Base-by-base conservation (phyloP, 2,329 filamentous ascomycete species). In the Arthrobotrys megalospora region DNA sequence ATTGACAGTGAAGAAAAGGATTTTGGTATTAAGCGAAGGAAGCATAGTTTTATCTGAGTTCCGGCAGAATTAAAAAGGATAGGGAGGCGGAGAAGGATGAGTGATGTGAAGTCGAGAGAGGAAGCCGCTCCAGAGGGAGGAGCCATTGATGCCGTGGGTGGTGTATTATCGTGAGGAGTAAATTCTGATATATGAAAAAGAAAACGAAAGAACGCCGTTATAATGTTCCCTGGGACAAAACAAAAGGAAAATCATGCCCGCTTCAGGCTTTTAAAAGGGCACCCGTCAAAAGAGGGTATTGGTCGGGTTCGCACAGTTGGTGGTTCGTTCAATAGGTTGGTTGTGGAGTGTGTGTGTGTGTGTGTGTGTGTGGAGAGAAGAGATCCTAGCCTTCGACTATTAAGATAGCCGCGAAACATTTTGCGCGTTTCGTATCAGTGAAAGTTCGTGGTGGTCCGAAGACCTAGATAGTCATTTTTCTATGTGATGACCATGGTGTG, bases 391-490 rank as follows among this genome's bases (percentile, higher is more conserved):
- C 41, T 50, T 78, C 75, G 50, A 78, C 75, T 78, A 77, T 71
- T 62, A 52, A 36, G 67, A 71, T 67, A 78, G 67, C 67, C 75
- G 75, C 75, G 75, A 72, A 72, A 78, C 75, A 68, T 71, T 67
- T 36, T 78, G 75, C 67, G 75, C 75, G 55, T 78, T 78, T 67
- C 67, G 60, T 68, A 78, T 78, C 75, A 78, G 75, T 43, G 75
- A 72, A 43, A 78, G 67, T 63, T 78, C 75, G 75, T 78, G 66
- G 62, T 78, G 75, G 75, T 78, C 75, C 75, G 75, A 78, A 78
- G 75, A 78, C 75, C 75, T 53, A 72, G 75, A 78, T 78, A 78
- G 75, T 78, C 75, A 78, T 78, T 78, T 78, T 58, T 78, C 75
- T 72, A 78, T 63, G 36, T 55, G 60, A 77, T 77, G 75, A 68